Conservation (phyloP, 2,329 filamentous ascomycete genomes). For the Dichotomopilus funicola region DNA sequence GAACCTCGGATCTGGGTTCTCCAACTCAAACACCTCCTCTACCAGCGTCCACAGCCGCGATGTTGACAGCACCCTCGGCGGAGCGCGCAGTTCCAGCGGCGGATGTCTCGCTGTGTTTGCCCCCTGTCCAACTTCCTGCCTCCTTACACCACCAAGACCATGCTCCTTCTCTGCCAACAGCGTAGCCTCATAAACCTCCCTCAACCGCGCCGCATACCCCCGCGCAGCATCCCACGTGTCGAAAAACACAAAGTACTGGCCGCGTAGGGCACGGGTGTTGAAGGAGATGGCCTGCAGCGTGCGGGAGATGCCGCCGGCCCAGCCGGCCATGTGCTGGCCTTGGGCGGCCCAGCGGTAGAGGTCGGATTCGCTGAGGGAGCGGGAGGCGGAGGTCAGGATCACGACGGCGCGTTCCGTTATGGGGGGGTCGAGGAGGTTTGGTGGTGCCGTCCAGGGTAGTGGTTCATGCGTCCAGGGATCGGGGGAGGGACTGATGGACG, state of each 20-base stretch:
- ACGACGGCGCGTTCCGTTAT: slow-evolving; percentile 31
- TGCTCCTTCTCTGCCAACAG: slow-evolving; percentile 21
- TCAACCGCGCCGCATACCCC: slow-evolving; percentile 36
- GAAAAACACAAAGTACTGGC: slow-evolving; percentile 66
- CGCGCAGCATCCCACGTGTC: slow-evolving; percentile 49
- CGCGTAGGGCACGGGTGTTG: slow-evolving; percentile 54
- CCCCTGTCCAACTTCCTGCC: no score
- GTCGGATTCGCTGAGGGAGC: slow-evolving; percentile 58
- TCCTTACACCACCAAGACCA: no score
- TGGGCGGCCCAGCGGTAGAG: slow-evolving; percentile 61
- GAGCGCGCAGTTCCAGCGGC: no score
- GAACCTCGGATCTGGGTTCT: no score
- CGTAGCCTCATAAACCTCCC: background rate
- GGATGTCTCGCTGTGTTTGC: no score
- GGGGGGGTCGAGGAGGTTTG: background rate
- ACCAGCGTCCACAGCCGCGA: no score
- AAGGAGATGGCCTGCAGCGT: slow-evolving; percentile 60
- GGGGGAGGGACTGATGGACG: no score
- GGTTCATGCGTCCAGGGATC: no score
- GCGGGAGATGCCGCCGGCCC: slow-evolving; percentile 57
- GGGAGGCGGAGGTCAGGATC: slow-evolving; percentile 52
- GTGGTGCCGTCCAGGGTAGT: background rate
- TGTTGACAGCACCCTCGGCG: no score
- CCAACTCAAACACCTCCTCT: no score
- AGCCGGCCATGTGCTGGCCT: slow-evolving; percentile 59